Base-by-base conservation (phyloP, 257 asterid species). In the Solanum dulcamara region DNA sequence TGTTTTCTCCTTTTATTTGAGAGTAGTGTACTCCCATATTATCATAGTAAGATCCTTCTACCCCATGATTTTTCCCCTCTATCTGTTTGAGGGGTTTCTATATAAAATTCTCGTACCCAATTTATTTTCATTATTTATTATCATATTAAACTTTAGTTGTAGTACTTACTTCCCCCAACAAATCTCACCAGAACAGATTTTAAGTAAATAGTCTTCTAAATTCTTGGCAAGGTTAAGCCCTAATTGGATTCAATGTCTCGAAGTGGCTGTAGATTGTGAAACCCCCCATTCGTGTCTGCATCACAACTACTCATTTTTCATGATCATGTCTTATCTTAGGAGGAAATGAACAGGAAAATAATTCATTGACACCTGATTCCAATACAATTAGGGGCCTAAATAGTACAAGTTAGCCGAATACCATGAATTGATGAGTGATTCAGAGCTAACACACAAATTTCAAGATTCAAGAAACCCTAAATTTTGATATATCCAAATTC, bases 111-210 rank as follows among this genome's bases (percentile, higher is more conserved):
- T n/a, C n/a, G n/a, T n/a, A n/a, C n/a, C n/a, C n/a, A n/a, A n/a
- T n/a, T n/a, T n/a, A n/a, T n/a, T n/a, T n/a, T n/a, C n/a, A n/a
- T n/a, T n/a, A n/a, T n/a, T n/a, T n/a, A n/a, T n/a, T n/a, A n/a
- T n/a, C n/a, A n/a, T n/a, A n/a, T n/a, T n/a, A n/a, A n/a, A n/a
- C n/a, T n/a, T n/a, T n/a, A n/a, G n/a, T n/a, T n/a, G n/a, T n/a
- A n/a, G n/a, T n/a, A n/a, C n/a, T n/a, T n/a, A n/a, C n/a, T n/a
- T n/a, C n/a, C n/a, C n/a, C n/a, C n/a, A n/a, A n/a, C n/a, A n/a
- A n/a, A n/a, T 91, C 81, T 96, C 94, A 28, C 99, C 98, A 37
- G 96, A 93, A 88, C 97, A 96, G 84, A 96, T 92, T 84, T 93
- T 91, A 53, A 94, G 94, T 81, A 94, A 71, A 87, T 96, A 96